Base-by-base conservation (phyloP, 495 filamentous ascomycete genomes). In the Xylaria bambusicola region DNA sequence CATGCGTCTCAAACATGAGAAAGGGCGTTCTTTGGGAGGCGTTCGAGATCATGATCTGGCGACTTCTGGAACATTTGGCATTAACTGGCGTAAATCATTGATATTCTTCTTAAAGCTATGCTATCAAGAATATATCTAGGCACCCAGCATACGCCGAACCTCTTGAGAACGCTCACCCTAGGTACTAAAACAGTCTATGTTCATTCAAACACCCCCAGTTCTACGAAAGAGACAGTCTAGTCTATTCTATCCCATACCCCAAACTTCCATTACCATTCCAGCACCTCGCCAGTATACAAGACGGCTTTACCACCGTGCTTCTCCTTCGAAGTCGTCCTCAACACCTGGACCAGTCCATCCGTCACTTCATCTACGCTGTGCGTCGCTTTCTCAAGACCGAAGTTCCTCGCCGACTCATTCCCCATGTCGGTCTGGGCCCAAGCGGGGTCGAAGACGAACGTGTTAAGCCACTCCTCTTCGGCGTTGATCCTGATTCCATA, bases 401-500 rank as follows among this genome's bases (percentile, higher is more conserved):
- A 65, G 1, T 13, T 36, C 12, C 59, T 26, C 15, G 79, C 80
- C 0, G 64, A 77, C 4, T 56, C 33, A 54, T 81, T 79, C 10
- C 78, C 79, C 57, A 80, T 59, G 0, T 80, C 78, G 3, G 79
- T 83, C 60, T 73, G 71, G 0, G 67, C 71, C 63, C 69, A 81
- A 31, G 77, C 67, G 18, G 69, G 71, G 29, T 49, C 40, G 51
- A 71, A 15, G 18, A 65, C 59, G 26, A 69, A 66, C 0, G 56
- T 56, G 17, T 68, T 66, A 2, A 80, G 65, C 67, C 72, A 73
- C 9, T 65, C 57, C 10, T 81, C 69, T 58, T 81, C 75, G 10
- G 57, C 50, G 29, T 76, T 64, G 23, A 81, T 77, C n/a, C 67
- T 66, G 40, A 70, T 61, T 5, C 65, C 68, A 33, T 75, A 70